Conservation (phyloP, 179 eudicot genomes). For the Pouteria campechiana region DNA sequence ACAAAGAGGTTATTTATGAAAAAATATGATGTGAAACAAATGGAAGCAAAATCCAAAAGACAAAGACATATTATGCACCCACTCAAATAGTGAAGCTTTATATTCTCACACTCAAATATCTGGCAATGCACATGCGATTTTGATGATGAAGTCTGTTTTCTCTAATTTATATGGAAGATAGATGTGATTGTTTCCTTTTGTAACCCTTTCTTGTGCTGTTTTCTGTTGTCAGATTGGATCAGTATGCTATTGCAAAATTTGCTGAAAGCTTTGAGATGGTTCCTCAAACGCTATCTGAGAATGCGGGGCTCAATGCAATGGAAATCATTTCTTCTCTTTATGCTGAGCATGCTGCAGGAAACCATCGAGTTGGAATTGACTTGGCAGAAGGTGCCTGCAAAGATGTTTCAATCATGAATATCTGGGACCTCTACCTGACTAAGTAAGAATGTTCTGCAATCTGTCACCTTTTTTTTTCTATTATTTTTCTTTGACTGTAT, state of each 20-base stretch:
- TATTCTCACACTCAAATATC: too few relatives aligned
- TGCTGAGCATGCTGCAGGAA: conserved; percentile 81
- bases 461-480: background rate
- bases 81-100: too few relatives aligned
- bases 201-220: background rate
- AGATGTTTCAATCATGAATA: conserved; percentile 52
- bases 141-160: too few relatives aligned
- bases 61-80: too few relatives aligned
- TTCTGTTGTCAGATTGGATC: conserved; percentile 63
- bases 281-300: conserved; percentile 84
- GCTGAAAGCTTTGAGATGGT: conserved; percentile 96
- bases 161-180: too few relatives aligned
- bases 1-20: too few relatives aligned
- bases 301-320: conserved; percentile 96
- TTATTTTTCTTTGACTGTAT: too few relatives aligned
- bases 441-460: conserved; percentile 35
- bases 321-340: conserved; percentile 83
- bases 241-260: conserved; percentile 88
- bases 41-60: too few relatives aligned
- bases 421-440: conserved; percentile 86
- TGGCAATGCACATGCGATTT: too few relatives aligned
- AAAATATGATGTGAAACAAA: too few relatives aligned
- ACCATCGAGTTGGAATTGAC: conserved; percentile 76
- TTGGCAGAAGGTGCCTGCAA: conserved; percentile 71
- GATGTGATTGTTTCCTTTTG: too few relatives aligned